These are phyloP conservation scores for Mrakia hoshinonis DNA, from an alignment of 768 basidiomycete species.

Conservation along the genomic window DNA sequence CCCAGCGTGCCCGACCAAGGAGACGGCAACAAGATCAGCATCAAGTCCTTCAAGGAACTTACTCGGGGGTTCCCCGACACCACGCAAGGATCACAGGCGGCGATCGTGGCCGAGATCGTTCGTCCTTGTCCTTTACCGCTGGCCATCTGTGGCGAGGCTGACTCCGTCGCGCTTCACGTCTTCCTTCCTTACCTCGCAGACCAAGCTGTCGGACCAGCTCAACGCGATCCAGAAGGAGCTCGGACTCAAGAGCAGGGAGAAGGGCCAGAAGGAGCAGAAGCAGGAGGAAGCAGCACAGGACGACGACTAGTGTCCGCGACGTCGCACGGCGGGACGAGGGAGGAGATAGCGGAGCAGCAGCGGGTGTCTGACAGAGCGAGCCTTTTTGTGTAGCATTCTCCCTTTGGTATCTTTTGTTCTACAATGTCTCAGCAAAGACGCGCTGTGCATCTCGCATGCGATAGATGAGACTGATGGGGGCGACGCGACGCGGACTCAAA, in stretches of 20 bases:
- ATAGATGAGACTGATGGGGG: too few species aligned
- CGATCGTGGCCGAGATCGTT: slow-evolving; percentile 25
- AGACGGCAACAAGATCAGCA: slow-evolving; percentile 19
- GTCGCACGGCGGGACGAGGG: too few species aligned
- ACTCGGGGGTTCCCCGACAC: slow-evolving; percentile 22
- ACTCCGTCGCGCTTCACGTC: neutral
- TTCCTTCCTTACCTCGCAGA: neutral
- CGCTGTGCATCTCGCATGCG: too few species aligned
- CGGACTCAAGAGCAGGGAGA: slow-evolving; percentile 7
- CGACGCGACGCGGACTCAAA: too few species aligned
- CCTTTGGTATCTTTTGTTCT: too few species aligned
- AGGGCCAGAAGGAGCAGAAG: slow-evolving; percentile 10
- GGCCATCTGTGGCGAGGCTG: neutral
- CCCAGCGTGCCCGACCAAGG: slow-evolving; percentile 12
- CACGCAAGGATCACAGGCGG: slow-evolving; percentile 23
- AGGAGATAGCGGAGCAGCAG: too few species aligned
- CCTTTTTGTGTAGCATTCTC: too few species aligned
- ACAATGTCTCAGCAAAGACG: too few species aligned
- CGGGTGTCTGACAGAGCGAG: too few species aligned
- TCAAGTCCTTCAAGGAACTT: slow-evolving; percentile 15
- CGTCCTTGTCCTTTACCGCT: neutral
- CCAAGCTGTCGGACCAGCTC: slow-evolving; percentile 3
- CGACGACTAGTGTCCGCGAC: neutral
- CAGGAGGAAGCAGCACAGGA: too few species aligned
- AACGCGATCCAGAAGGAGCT: slow-evolving; percentile 8